A percentile compares a stretch with the other conserved stretches of the same genome.
These are phyloP conservation scores for Phaeotremella fagi DNA, from an alignment of 768 basidiomycete genomes.

Conservation along the genomic window DNA sequence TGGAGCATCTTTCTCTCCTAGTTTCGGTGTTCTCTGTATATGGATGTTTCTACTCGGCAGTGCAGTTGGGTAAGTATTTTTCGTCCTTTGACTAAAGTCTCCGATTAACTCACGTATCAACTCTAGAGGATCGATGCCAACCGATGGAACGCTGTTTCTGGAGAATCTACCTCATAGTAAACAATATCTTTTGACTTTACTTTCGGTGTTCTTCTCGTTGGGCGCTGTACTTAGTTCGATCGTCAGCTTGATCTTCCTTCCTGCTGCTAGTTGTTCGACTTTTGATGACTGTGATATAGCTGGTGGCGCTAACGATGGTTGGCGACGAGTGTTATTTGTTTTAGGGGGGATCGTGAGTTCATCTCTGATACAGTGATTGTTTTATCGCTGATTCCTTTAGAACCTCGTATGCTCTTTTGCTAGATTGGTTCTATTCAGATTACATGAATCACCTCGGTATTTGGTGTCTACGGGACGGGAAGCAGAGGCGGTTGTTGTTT, in stretches of 20 bases:
- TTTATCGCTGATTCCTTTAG: conserved; percentile 51
- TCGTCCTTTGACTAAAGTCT: not conserved
- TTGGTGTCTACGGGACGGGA: conserved; percentile 83
- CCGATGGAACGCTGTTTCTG: conserved; percentile 73
- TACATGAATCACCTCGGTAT: conserved; percentile 91
- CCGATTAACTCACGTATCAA: not conserved
- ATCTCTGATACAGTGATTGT: not conserved
- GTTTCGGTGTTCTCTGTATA: conserved; percentile 66
- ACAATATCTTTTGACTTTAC: conserved; percentile 81
- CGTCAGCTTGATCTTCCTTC: conserved; percentile 73
- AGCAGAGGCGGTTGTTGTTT: conserved; percentile 73
- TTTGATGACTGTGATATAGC: conserved; percentile 59
- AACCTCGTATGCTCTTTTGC: conserved; percentile 80
- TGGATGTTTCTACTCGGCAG: conserved; percentile 83
- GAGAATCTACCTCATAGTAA: conserved; percentile 92
- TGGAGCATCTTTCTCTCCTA: conserved; percentile 65
- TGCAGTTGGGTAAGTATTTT: conserved; percentile 74
- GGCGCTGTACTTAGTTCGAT: conserved; percentile 82
- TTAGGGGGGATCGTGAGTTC: conserved; percentile 75
- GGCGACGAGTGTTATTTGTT: conserved; percentile 74
- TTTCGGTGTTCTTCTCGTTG: conserved; percentile 93
- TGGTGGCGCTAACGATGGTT: conserved; percentile 67
- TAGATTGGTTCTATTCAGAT: conserved; percentile 80
- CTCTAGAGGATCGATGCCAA: conserved; percentile 84
- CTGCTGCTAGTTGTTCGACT: conserved; percentile 53